Evolutionary conservation across 441 rosid genomes (phyloP), one percentile per base, ranked within the genome.

Genomic region (Arabidopsis lyrata): DNA sequence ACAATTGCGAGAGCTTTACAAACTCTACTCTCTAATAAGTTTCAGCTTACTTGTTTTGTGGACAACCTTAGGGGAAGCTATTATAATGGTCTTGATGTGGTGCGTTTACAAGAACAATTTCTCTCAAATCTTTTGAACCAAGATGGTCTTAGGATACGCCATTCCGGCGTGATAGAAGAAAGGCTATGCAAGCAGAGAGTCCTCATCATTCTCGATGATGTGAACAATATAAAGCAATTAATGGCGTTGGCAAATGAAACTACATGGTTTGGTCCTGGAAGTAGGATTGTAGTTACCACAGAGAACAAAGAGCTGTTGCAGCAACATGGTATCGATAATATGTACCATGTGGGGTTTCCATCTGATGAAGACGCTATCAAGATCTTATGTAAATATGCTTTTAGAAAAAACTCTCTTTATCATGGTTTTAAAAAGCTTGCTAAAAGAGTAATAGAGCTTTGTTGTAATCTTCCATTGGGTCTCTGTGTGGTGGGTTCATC

Each of bases 401-500:
- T 48, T 18, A 65, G 3, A 13, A 0, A 31, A 0, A 18, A 0
- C 12, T 18, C 5, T 64, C 31, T 1, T 0, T 0, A 0, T 2
- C 10, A 31, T 29, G 68, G 55, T 29, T 47, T 63, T 32, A 0
- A n/a, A 22, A 0, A 63, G 55, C 42, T 0, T 31, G 11, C 0
- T 1, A 0, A 6, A 15, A 45, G 39, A 0, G 29, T 45, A 63
- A 10, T 5, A 0, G 0, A 29, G 5, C 15, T 63, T n/a, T 63
- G 67, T 29, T n/a, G 38, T 14, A 44, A 62, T 0, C 66, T 62
- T 5, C 66, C 66, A 0, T 27, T 62, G 53, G 66, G 39, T 29
- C 67, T 18, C n/a, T n/a, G 41, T 55, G 61, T 56, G 84, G 38
- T 9, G 85, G 32, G 63, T 83, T 14, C 80, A 76, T 8, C 22